Base-by-base conservation (phyloP, 805 yeast species). In the Wickerhamomyces queroliae region DNA sequence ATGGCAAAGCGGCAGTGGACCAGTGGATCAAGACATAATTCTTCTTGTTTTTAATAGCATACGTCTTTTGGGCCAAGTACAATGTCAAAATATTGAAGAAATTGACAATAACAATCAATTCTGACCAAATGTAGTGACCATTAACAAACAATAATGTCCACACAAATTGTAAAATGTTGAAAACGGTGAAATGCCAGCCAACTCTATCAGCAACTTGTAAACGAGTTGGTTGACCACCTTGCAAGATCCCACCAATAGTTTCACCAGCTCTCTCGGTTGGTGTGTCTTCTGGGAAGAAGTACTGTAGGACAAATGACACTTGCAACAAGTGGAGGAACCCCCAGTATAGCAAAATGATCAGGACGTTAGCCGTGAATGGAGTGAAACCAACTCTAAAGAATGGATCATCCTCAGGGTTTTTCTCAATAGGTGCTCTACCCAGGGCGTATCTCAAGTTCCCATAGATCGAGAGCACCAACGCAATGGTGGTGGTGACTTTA, bases 81-180 rank as follows among this genome's bases (percentile, higher is more conserved):
- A 76, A 65, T 7, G 69, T 61, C 42, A 78, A 46, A 31, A 83
- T 59, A 58, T 83, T 79, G 55, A 80, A 52, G 43, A 85, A 69
- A 58, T 83, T 84, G 51, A 73, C 34, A 27, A 78, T 56, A 39
- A 81, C 63, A 18, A 82, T 53, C n/a, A 82, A 35, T 60, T 79
- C 88, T 35, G 82, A 61, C 40, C 73, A 55, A 40, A 82, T 55
- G 62, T 73, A 83, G 58, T 76, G 78, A 47, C 75, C 72, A 36
- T 67, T 67, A 12, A 74, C 72, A 59, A 85, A 84, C 43, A 78
- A 66, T 44, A 70, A 57, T 15, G 76, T 62, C 95, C 95, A 86
- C 37, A 71, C 49, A 49, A 79, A 77, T 33, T 73, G 74, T 36
- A 76, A 51, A 26, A 78, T 38, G 60, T 85, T 84, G 66, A 80